Percentiles rank a stretch among this genome's conserved stretches.
These are phyloP conservation scores for Arthrocladium fulminans DNA, from an alignment of 2,329 filamentous ascomycete genomes.

Conservation along the genomic window DNA sequence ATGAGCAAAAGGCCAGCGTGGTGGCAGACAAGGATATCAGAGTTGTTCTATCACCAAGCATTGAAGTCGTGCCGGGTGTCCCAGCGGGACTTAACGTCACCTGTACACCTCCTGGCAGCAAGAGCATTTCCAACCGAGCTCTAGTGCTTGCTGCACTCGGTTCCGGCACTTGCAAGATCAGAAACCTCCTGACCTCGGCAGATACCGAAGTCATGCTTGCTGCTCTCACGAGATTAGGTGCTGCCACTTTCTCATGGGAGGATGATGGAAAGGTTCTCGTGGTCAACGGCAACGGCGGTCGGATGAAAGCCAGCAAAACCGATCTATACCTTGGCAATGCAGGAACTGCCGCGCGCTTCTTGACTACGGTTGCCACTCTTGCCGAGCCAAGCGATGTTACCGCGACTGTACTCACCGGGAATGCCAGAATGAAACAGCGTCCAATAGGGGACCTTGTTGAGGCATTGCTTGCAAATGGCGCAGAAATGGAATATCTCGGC, in stretches of 20 bases:
- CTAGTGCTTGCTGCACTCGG: conserved; percentile 89
- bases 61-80: conserved; percentile 65
- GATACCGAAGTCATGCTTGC: conserved; percentile 97
- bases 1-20: conserved; percentile 79
- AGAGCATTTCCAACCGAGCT: conserved; percentile 94
- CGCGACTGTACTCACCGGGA: conserved; percentile 79
- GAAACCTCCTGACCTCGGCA: conserved; percentile 88
- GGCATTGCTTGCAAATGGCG: conserved; percentile 75
- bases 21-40: conserved; percentile 81
- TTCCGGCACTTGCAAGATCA: conserved; percentile 74
- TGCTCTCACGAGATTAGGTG: conserved; percentile 74
- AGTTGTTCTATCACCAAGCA: conserved; percentile 70
- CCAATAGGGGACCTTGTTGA: conserved; percentile 91
- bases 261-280: conserved; percentile 86
- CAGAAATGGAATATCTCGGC: conserved; percentile 78
- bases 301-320: conserved; percentile 63
- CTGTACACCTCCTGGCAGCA: conserved; percentile 86
- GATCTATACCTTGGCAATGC: conserved; percentile 92
- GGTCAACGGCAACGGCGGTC: conserved; percentile 83
- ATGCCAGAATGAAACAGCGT: conserved; percentile 89
- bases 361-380: conserved; percentile 83
- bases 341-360: conserved; percentile 87
- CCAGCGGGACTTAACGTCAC: conserved; percentile 56
- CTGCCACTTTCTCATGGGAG: conserved; percentile 87
- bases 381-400: conserved; percentile 56